Evolutionary conservation across 352 stramenopile species (phyloP).

Genomic region (Halophytophthora polymorphica): DNA sequence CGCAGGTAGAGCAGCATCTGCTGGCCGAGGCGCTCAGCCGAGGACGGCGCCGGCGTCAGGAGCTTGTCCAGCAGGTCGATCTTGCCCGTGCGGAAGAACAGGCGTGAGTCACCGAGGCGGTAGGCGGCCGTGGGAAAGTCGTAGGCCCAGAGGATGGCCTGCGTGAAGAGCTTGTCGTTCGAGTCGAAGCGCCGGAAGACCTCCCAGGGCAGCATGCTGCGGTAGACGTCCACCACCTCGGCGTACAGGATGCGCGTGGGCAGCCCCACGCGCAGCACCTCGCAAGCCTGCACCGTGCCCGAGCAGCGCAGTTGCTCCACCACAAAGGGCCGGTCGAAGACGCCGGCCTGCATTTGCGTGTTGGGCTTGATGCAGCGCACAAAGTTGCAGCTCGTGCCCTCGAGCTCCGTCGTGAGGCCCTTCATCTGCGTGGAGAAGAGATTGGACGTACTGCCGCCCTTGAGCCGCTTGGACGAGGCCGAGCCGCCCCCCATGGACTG

Average conservation of each 20-base stretch:
- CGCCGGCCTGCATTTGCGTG: conserved; percentile 87
- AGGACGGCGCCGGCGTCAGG: conserved; percentile 44
- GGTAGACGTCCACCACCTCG: conserved; percentile 84
- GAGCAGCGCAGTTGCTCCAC: conserved; percentile 75
- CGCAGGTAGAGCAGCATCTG: conserved; percentile 59
- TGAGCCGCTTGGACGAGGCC: conserved; percentile 52
- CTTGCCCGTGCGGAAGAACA: conserved; percentile 87
- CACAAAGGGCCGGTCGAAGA: conserved; percentile 76
- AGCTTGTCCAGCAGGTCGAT: conserved; percentile 81
- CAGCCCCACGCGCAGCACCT: conserved; percentile 76
- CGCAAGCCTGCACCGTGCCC: conserved; percentile 73
- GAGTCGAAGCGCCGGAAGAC: conserved; percentile 73
- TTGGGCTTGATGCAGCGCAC: conserved; percentile 96
- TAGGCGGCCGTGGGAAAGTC: conserved; percentile 76
- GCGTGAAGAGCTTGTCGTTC: conserved; percentile 86
- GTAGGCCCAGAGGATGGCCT: conserved; percentile 78
- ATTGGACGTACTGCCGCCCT: conserved; percentile 65
- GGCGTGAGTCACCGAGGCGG: conserved; percentile 68
- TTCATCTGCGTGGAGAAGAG: conserved; percentile 85
- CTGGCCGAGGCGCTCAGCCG: conserved; percentile 25
- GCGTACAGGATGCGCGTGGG: conserved; percentile 84
- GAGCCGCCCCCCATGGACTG: conserved; percentile 34
- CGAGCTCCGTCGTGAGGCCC: conserved; percentile 75
- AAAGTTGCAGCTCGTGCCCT: conserved; percentile 90
- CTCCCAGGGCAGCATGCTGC: conserved; percentile 54